Evolutionary conservation across 1,284 basidiomycete genomes (phyloP).

Genomic region (Ganoderma boninense): DNA sequence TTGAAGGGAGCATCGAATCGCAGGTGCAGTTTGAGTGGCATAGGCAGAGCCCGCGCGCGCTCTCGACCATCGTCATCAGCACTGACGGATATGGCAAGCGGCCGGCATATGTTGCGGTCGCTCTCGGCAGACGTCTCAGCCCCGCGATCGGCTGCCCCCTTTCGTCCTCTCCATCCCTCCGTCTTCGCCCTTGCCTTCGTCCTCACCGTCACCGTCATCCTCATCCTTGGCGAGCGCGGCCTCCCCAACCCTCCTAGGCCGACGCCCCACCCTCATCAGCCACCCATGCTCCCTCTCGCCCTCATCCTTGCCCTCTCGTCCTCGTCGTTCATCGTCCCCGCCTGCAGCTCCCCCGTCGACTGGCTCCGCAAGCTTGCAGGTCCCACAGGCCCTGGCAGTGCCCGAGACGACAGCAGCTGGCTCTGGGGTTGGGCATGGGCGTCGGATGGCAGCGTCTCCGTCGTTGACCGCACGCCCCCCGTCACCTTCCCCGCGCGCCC

Average conservation of each 20-base stretch:
- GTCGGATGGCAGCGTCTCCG: constrained; percentile 78
- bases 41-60: constrained; percentile 4
- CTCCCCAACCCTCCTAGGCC: neutral
- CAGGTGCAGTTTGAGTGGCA: neutral
- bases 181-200: neutral
- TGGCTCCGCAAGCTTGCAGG: constrained; percentile 40
- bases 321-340: constrained; percentile 20
- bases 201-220: neutral
- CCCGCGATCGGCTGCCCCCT: neutral
- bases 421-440: constrained; percentile 67
- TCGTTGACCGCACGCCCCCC: constrained; percentile 75
- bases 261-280: constrained; percentile 5
- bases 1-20: neutral
- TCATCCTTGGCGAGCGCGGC: neutral
- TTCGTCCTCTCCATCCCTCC: too few relatives aligned
- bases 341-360: constrained; percentile 33
- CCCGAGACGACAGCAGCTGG: constrained; percentile 45
- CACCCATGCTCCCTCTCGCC: constrained; percentile 32
- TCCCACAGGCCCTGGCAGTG: constrained; percentile 23
- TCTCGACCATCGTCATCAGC: neutral
- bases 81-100: constrained; percentile 22
- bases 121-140: constrained; percentile 1
- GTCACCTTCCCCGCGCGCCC: constrained; percentile 69
- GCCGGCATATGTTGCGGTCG: constrained; percentile 21
- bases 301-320: constrained; percentile 31